phyloP scores from a whole-genome alignment of 2,329 filamentous ascomycete species.

The Arthrinium puccinioides region DNA sequence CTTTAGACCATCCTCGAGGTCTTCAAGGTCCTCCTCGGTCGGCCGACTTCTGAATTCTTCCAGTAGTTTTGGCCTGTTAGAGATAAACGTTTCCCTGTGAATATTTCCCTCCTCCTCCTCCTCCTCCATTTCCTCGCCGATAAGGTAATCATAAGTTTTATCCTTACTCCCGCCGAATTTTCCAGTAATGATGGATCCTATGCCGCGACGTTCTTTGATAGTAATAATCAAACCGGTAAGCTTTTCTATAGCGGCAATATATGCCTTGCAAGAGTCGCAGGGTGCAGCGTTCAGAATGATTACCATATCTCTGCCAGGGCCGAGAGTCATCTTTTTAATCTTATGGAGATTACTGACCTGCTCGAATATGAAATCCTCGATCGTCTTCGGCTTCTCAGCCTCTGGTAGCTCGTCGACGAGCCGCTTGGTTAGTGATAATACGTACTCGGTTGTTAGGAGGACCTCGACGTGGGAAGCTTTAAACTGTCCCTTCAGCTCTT shows the following conservation, averaged over 20 bases:
- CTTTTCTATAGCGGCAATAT: neutral
- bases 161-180: no score
- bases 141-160: no score
- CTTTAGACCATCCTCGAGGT: no score
- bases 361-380: neutral
- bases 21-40: no score
- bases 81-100: no score
- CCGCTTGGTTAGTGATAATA: neutral
- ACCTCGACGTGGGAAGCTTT: neutral
- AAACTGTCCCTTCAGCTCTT: neutral
- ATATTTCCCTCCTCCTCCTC: no score
- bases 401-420: neutral
- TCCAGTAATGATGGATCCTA: no score
- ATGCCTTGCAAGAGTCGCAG: neutral
- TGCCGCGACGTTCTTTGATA: neutral
- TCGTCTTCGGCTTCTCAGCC: no score
- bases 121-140: no score
- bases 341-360: neutral
- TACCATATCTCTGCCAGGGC: neutral
- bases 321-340: neutral
- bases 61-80: no score
- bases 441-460: neutral
- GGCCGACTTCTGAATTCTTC: no score
- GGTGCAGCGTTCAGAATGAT: neutral
- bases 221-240: neutral